phyloP scores from a whole-genome alignment of 768 basidiomycete genomes.

The Gymnopilus dilepis region DNA sequence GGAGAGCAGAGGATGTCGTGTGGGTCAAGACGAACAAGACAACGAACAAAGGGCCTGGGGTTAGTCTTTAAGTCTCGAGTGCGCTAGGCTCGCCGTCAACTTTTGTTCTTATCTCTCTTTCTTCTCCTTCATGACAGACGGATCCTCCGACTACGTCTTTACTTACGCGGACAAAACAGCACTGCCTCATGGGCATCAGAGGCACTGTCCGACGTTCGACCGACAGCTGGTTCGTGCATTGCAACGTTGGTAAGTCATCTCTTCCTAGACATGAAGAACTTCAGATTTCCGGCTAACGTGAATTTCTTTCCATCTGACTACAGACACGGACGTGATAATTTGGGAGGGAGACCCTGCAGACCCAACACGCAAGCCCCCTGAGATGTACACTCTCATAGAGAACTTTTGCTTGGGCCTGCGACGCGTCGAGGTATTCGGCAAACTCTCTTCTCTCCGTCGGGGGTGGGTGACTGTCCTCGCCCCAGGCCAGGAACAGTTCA shows the following conservation, averaged over 20 bases:
- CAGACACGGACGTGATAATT: constrained; percentile 95
- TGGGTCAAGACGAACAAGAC: constrained; percentile 93
- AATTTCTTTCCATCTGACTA: background rate
- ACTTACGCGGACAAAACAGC: constrained; percentile 90
- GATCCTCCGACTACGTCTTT: constrained; percentile 87
- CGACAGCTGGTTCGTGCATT: constrained; percentile 97
- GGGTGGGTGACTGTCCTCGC: constrained; percentile 93
- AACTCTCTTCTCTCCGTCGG: constrained; percentile 69
- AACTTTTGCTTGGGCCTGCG: constrained; percentile 96
- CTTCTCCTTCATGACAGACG: constrained; percentile 55
- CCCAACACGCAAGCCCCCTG: constrained; percentile 88
- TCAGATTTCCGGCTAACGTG: background rate
- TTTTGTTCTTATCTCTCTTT: constrained; percentile 2
- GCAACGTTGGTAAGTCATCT: constrained; percentile 82
- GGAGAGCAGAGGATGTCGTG: constrained; percentile 96
- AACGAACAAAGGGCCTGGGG: constrained; percentile 76
- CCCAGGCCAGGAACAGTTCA: constrained; percentile 62
- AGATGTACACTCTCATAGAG: constrained; percentile 95
- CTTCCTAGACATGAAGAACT: background rate
- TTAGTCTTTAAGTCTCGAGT: constrained; percentile 39
- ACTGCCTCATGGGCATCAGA: constrained; percentile 96
- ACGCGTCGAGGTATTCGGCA: constrained; percentile 89
- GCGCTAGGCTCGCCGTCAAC: constrained; percentile 1
- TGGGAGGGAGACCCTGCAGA: constrained; percentile 93
- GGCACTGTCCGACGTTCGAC: constrained; percentile 95